Percentiles rank a stretch among this genome's conserved stretches.
phyloP scores from a whole-genome alignment of 1,284 basidiomycete species.

The Sporisorium reilianum region DNA sequence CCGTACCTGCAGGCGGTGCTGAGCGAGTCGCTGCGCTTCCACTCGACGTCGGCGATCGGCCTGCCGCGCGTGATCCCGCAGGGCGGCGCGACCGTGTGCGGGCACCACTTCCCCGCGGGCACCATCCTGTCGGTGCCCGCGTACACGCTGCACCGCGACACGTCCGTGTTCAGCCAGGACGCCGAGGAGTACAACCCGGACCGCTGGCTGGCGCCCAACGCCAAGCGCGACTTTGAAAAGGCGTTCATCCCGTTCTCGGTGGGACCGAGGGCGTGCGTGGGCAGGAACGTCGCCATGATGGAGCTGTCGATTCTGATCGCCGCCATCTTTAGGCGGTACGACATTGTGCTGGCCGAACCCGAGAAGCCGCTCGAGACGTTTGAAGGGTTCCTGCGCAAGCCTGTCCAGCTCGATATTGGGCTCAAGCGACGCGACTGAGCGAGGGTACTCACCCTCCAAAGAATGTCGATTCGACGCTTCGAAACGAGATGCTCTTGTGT shows the following conservation, averaged over 20 bases:
- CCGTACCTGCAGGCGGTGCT: constrained; percentile 79
- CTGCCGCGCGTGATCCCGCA: constrained; percentile 71
- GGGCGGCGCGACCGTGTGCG: constrained; percentile 54
- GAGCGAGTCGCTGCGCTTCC: constrained; percentile 82
- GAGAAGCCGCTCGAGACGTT: constrained; percentile 51
- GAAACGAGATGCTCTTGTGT: not conserved
- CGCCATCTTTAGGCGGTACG: constrained; percentile 55
- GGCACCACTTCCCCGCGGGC: constrained; percentile 76
- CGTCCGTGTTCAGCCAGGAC: constrained; percentile 80
- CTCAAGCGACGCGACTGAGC: constrained; percentile 47
- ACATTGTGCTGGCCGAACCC: constrained; percentile 57
- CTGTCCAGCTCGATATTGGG: constrained; percentile 45
- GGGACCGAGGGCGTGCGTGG: constrained; percentile 63
- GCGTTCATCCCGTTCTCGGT: constrained; percentile 61
- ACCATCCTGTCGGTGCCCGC: constrained; percentile 71
- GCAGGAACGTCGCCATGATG: constrained; percentile 61
- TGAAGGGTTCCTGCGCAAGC: constrained; percentile 64
- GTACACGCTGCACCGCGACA: constrained; percentile 80
- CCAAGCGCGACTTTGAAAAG: constrained; percentile 56
- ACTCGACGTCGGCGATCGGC: constrained; percentile 81
- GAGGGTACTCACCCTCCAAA: too few relatives aligned
- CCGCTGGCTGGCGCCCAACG: constrained; percentile 78
- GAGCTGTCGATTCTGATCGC: constrained; percentile 58
- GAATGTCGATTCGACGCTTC: too few relatives aligned
- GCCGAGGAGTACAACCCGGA: constrained; percentile 79